Conservation (phyloP, 331 rosid genomes). For the Malus hybrid region DNA sequence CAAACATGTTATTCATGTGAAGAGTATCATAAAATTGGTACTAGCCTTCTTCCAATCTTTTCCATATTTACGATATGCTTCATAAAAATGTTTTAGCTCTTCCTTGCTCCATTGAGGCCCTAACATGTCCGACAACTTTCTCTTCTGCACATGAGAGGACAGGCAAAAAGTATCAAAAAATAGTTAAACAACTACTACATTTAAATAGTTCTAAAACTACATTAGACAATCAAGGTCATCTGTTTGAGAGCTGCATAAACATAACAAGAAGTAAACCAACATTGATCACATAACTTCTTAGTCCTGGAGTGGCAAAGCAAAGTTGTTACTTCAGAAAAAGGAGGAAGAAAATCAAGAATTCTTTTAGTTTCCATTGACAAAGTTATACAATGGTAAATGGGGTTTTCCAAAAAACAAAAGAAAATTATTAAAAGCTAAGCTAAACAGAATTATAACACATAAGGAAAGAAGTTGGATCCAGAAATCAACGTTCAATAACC, state of each 20-base stretch:
- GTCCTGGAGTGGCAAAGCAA: neutral
- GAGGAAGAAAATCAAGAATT: neutral
- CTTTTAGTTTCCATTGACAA: neutral
- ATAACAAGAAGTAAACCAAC: neutral
- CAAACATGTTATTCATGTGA: neutral
- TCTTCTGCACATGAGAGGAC: constrained; percentile 56
- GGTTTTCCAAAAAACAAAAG: no score
- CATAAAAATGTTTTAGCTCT: constrained; percentile 73
- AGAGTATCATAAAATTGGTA: constrained; percentile 8
- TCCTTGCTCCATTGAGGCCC: constrained; percentile 89
- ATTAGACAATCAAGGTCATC: neutral
- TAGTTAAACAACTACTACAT: neutral
- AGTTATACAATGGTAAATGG: no score
- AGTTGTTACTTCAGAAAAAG: neutral
- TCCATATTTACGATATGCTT: constrained; percentile 81
- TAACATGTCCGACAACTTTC: constrained; percentile 85
- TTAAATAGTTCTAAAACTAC: neutral
- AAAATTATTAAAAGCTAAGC: no score
- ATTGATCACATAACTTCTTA: neutral
- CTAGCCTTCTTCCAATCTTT: constrained; percentile 96
- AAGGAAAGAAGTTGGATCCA: no score
- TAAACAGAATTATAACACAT: no score
- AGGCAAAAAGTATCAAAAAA: constrained; percentile 1
- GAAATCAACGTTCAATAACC: no score
- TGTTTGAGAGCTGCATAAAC: neutral